Percentiles rank a stretch among this genome's conserved stretches.
These are phyloP conservation scores for Dioszegia aurantiaca DNA, from an alignment of 768 basidiomycete genomes.

Conservation along the genomic window DNA sequence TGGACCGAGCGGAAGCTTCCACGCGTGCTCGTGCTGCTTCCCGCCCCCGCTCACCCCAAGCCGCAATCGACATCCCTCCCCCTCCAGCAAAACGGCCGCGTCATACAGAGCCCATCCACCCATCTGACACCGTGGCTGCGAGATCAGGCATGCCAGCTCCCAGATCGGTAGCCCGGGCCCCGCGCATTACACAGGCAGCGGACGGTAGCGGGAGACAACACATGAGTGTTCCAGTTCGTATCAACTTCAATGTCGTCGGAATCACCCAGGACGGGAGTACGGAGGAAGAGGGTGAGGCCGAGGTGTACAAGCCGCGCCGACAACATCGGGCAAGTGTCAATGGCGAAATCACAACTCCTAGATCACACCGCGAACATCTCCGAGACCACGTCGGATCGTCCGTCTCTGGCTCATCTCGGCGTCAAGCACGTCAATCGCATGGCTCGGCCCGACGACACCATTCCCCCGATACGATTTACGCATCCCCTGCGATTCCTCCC, in stretches of 20 bases:
- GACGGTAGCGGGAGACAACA: constrained; percentile 6
- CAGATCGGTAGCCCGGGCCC: not conserved
- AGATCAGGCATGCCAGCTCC: not conserved
- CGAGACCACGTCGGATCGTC: not conserved
- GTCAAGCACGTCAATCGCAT: not conserved
- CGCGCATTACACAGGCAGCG: not conserved
- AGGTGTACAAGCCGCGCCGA: not conserved
- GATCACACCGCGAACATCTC: too few species aligned
- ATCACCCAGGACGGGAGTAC: constrained; percentile 3
- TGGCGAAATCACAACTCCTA: too few species aligned
- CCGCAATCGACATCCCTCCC: not conserved
- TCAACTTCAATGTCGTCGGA: constrained; percentile 5
- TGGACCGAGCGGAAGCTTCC: too few species aligned
- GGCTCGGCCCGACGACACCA: not conserved
- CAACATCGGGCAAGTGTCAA: not conserved
- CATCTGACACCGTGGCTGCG: not conserved
- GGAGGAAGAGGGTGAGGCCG: constrained; percentile 1
- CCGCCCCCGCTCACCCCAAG: not conserved
- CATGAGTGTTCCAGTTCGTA: not conserved
- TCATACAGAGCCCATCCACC: constrained; percentile 6
- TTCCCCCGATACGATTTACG: constrained; percentile 16
- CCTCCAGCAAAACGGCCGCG: constrained; percentile 2
- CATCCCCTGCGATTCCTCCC: constrained; percentile 4
- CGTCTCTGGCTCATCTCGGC: not conserved
- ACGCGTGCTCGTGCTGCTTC: not conserved